phyloP scores from a whole-genome alignment of 1,284 basidiomycete genomes.

The Phellinidium pouzarii region DNA sequence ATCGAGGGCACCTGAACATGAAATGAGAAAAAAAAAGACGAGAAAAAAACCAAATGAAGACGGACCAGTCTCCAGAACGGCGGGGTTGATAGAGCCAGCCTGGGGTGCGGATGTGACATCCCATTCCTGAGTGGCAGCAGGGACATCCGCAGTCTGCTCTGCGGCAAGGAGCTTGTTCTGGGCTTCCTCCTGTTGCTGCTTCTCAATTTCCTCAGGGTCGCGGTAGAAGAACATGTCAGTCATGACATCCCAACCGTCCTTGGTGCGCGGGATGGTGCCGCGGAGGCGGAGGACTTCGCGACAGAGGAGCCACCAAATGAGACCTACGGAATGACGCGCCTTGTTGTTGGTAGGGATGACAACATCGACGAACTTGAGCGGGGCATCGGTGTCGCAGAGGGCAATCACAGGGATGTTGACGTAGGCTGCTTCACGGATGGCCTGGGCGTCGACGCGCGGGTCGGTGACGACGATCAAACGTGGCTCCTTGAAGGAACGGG shows the following conservation, averaged over 20 bases:
- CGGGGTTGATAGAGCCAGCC: conserved; percentile 70
- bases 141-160: conserved; percentile 39
- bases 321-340: conserved; percentile 93
- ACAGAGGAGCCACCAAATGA: conserved; percentile 98
- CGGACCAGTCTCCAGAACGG: conserved; percentile 62
- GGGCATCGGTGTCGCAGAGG: conserved; percentile 96
- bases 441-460: conserved; percentile 99
- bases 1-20: conserved; percentile 62
- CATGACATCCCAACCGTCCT: conserved; percentile 95
- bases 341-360: conserved; percentile 99
- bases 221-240: conserved; percentile 99
- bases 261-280: conserved; percentile 84
- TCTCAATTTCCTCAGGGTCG: conserved; percentile 98
- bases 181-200: conserved; percentile 89
- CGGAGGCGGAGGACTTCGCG: conserved; percentile 96
- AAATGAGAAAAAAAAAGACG: conserved; percentile 8
- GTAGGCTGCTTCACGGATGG: conserved; percentile 98
- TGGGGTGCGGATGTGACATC: conserved; percentile 65
- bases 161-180: conserved; percentile 69
- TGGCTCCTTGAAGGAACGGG: conserved; percentile 99
- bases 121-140: conserved; percentile 64
- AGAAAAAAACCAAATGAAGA: conserved; percentile 15
- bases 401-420: conserved; percentile 99
- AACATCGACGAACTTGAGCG: conserved; percentile 95
- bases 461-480: conserved; percentile 97